phyloP scores from a whole-genome alignment of 2,329 filamentous ascomycete genomes.

The Corinectria fuckeliana region DNA sequence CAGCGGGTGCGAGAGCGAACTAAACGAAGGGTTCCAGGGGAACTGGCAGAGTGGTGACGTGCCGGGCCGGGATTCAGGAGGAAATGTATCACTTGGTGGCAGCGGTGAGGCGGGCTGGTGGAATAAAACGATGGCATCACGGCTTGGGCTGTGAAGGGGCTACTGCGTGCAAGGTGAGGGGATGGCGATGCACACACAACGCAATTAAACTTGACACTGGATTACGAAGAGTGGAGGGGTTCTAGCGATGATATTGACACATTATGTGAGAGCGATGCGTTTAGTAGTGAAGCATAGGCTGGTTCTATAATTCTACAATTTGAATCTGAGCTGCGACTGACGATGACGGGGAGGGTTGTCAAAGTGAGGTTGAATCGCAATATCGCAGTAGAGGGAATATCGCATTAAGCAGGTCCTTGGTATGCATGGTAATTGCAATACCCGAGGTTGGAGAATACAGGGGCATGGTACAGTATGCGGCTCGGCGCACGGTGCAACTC shows the following conservation, averaged over 20 bases:
- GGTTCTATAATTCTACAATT: background rate
- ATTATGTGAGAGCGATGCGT: background rate
- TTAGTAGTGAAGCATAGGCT: background rate
- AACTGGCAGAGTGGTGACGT: background rate
- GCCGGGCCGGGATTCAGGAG: too few species aligned
- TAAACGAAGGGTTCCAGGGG: background rate
- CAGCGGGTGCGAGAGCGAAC: too few species aligned
- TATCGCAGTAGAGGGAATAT: background rate
- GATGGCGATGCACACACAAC: background rate
- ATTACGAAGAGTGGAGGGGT: background rate
- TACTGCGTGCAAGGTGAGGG: background rate
- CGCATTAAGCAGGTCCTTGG: conserved; percentile 3
- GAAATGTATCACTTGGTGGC: background rate
- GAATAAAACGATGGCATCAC: background rate
- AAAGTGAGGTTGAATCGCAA: background rate
- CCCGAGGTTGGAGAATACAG: background rate
- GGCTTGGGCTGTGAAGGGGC: too few species aligned
- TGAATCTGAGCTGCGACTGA: background rate
- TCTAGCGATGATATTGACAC: background rate
- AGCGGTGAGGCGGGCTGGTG: background rate
- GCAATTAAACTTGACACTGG: background rate
- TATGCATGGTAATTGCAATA: background rate
- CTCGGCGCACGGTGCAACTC: conserved; percentile 8
- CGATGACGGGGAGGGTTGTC: background rate
- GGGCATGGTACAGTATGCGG: background rate